Evolutionary conservation across 257 asterid genomes (phyloP).

Genomic region (Phtheirospermum japonicum): DNA sequence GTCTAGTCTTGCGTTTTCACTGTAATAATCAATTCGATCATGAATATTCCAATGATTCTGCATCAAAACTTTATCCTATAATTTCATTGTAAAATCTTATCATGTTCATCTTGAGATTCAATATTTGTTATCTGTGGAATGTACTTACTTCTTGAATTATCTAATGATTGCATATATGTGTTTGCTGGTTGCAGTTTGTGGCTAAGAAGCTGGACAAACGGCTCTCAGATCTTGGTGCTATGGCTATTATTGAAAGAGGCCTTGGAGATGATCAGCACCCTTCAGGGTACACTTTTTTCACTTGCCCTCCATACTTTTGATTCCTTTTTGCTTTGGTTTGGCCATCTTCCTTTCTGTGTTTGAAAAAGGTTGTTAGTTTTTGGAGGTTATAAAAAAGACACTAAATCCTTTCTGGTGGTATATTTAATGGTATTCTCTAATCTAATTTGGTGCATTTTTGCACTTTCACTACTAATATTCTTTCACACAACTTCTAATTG

Average conservation of each 20-base stretch:
- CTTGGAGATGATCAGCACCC: conserved; percentile 98
- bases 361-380: neutral
- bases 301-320: conserved; percentile 8
- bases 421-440: neutral
- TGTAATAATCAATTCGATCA: neutral
- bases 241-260: conserved; percentile 70
- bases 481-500: neutral
- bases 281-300: conserved; percentile 62
- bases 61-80: neutral
- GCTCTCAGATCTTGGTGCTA: conserved; percentile 77
- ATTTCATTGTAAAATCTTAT: conserved; percentile 12
- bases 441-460: conserved; percentile 12
- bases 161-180: conserved; percentile 11
- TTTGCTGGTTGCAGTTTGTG: conserved; percentile 65
- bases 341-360: neutral
- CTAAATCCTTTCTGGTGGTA: neutral
- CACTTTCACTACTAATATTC: neutral
- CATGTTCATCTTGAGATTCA: neutral
- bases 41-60: neutral
- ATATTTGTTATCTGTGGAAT: neutral
- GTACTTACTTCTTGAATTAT: conserved; percentile 6
- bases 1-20: conserved; percentile 2
- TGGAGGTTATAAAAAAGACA: neutral
- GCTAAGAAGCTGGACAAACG: conserved; percentile 98
- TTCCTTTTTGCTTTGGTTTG: neutral